Conservation (phyloP, 768 basidiomycete species). For the Mycena kentingensis region DNA sequence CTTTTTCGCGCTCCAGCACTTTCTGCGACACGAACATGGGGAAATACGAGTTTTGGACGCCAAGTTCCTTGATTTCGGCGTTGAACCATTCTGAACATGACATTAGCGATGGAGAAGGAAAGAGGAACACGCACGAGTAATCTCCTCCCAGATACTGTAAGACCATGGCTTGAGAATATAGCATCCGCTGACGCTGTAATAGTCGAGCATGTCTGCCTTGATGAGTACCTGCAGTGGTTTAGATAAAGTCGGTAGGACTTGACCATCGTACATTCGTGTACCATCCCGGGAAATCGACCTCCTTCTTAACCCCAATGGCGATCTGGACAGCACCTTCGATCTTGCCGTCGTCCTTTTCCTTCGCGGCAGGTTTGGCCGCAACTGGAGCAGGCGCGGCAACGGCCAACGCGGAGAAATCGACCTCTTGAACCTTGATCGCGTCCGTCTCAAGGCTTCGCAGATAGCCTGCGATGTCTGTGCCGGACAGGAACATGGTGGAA, state of each 20-base stretch:
- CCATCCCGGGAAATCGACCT: slow-evolving; percentile 92
- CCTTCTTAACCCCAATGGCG: slow-evolving; percentile 94
- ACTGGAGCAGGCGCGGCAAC: slow-evolving; percentile 37
- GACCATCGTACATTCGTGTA: slow-evolving; percentile 77
- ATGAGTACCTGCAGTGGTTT: slow-evolving; percentile 72
- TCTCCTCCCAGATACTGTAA: slow-evolving; percentile 95
- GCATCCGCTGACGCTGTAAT: slow-evolving; percentile 97
- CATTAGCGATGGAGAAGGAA: not conserved
- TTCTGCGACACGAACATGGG: slow-evolving; percentile 97
- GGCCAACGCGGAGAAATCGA: slow-evolving; percentile 72
- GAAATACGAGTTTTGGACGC: slow-evolving; percentile 97
- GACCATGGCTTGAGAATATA: slow-evolving; percentile 99
- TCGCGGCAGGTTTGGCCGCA: slow-evolving; percentile 41
- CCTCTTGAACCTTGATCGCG: slow-evolving; percentile 62
- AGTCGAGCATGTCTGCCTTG: slow-evolving; percentile 99
- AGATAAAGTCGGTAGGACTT: not conserved
- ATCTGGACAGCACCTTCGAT: slow-evolving; percentile 89
- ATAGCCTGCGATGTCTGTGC: slow-evolving; percentile 72
- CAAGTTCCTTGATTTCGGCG: slow-evolving; percentile 85
- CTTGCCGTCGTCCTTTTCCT: slow-evolving; percentile 75
- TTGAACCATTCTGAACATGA: slow-evolving; percentile 86
- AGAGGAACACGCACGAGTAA: slow-evolving; percentile 66
- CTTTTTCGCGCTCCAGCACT: slow-evolving; percentile 94
- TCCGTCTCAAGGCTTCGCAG: slow-evolving; percentile 71
- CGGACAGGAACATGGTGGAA: slow-evolving; percentile 76